phyloP scores from a whole-genome alignment of 83 land plant genomes.

The Picea abies region DNA sequence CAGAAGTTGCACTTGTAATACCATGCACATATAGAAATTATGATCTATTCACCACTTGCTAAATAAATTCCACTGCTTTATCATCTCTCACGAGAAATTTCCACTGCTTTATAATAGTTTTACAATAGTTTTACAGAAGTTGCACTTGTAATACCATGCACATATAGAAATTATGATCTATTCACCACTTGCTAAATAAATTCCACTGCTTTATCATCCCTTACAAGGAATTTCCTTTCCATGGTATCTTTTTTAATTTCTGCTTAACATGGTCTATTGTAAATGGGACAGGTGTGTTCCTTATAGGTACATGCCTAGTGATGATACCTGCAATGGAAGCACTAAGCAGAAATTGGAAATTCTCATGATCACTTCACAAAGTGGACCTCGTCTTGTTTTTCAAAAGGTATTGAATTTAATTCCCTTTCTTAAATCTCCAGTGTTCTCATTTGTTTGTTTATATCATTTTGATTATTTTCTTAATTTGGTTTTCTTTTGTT shows the following conservation, averaged over 20 bases:
- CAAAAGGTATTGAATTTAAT: slow-evolving; percentile 47
- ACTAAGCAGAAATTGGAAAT: slow-evolving; percentile 58
- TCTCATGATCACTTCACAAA: slow-evolving; percentile 84
- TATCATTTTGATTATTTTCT: not conserved
- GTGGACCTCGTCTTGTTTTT: not conserved
- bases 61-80: not conserved
- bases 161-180: not conserved
- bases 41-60: not conserved
- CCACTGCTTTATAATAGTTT: too few species aligned
- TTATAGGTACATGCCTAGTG: slow-evolving; percentile 45
- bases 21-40: not conserved
- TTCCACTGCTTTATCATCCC: not conserved
- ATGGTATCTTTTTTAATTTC: not conserved
- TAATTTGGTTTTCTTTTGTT: not conserved
- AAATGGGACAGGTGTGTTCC: slow-evolving; percentile 79
- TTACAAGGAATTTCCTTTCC: not conserved
- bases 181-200: not conserved
- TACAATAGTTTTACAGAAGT: too few species aligned
- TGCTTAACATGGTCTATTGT: slow-evolving; percentile 3
- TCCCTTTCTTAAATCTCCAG: not conserved
- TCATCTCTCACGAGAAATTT: not conserved
- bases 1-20: not conserved
- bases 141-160: not conserved
- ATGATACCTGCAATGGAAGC: slow-evolving; percentile 22
- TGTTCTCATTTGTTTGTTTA: not conserved